These are phyloP conservation scores for Dendryphion nanum DNA, from an alignment of 2,329 filamentous ascomycete species.

Conservation along the genomic window DNA sequence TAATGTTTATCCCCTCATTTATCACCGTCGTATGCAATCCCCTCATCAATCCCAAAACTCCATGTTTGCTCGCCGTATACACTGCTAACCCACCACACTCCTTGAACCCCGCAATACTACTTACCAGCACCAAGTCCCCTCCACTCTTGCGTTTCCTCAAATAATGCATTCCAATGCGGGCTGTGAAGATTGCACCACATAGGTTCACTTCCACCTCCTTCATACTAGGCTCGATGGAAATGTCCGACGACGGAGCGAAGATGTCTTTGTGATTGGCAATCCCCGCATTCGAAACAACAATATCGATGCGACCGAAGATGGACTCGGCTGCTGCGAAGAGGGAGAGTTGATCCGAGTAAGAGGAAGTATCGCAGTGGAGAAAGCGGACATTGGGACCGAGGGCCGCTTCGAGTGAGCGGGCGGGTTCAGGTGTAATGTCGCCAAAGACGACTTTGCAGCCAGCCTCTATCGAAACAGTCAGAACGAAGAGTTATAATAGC, in stretches of 20 bases:
- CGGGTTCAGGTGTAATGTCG: conserved; percentile 15
- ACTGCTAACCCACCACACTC: conserved; percentile 16
- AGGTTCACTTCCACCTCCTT: conserved; percentile 21
- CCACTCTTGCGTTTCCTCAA: conserved; percentile 13
- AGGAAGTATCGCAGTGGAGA: conserved; percentile 16
- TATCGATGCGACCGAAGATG: conserved; percentile 10
- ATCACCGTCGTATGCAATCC: conserved; percentile 14
- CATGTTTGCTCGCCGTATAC: conserved; percentile 24
- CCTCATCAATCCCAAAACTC: conserved; percentile 22
- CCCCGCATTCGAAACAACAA: conserved; percentile 18
- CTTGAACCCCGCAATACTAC: conserved; percentile 20
- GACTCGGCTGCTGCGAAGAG: conserved; percentile 14
- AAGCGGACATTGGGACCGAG: conserved; percentile 12
- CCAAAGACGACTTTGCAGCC: conserved; percentile 21
- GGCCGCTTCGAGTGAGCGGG: conserved; percentile 8
- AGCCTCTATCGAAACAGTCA: conserved; percentile 9
- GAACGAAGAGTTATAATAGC: background rate
- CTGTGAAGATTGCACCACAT: conserved; percentile 17
- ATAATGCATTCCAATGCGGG: conserved; percentile 21
- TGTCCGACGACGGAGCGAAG: conserved; percentile 11
- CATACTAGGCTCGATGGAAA: conserved; percentile 15
- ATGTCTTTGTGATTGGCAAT: conserved; percentile 17
- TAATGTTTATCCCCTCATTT: conserved; percentile 15
- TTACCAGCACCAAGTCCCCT: conserved; percentile 18
- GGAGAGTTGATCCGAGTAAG: conserved; percentile 12